These are phyloP conservation scores for Prunus yedoensis DNA, from an alignment of 331 rosid species.

Conservation along the genomic window DNA sequence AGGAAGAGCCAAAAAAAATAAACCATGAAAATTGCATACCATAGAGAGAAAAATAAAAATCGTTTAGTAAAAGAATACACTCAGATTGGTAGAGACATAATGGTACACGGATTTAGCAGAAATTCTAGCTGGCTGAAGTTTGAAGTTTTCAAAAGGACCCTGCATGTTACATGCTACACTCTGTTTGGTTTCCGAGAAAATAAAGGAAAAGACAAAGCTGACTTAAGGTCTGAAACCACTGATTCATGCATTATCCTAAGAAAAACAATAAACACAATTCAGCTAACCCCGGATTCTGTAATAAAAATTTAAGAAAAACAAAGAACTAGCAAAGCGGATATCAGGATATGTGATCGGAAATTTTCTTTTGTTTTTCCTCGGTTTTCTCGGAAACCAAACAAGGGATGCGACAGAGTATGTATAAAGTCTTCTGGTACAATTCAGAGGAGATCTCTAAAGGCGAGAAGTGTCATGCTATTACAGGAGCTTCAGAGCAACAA, in stretches of 20 bases:
- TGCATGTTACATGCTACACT: conserved; percentile 9
- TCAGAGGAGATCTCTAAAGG: neutral
- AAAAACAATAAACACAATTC: neutral
- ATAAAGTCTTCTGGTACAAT: neutral
- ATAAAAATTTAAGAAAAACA: neutral
- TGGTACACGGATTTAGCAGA: conserved; percentile 9
- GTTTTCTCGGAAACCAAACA: conserved; percentile 20
- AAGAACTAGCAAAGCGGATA: neutral
- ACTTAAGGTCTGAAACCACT: neutral
- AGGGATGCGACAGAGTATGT: neutral
- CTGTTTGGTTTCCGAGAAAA: conserved; percentile 34
- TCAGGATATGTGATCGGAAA: neutral
- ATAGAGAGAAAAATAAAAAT: neutral
- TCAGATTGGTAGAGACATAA: conserved; percentile 1
- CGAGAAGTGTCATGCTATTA: neutral
- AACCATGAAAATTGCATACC: neutral
- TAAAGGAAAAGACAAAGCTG: conserved; percentile 1
- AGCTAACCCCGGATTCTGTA: neutral
- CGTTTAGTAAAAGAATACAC: neutral
- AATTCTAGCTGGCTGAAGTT: conserved; percentile 8
- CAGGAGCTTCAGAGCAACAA: neutral
- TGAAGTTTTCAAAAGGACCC: neutral
- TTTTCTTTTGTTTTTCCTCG: neutral
- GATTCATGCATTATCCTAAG: neutral
- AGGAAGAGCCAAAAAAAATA: neutral